Evolutionary conservation across 768 basidiomycete genomes (phyloP).

Genomic region (Exidia glandulosa): DNA sequence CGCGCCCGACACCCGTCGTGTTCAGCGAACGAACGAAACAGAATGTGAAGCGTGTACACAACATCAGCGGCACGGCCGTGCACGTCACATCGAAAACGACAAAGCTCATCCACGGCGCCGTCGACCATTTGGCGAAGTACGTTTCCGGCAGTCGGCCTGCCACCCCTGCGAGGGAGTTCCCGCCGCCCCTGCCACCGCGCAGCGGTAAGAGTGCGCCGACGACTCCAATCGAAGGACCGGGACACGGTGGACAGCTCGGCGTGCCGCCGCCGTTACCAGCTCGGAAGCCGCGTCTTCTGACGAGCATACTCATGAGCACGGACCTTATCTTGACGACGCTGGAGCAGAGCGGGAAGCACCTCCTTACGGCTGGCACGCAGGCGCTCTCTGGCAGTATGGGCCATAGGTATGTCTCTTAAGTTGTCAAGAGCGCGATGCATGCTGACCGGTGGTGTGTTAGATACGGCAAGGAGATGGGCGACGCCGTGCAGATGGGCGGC

Average conservation of each 20-base stretch:
- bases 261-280: conserved; percentile 4
- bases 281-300: conserved; percentile 13
- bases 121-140: conserved; percentile 43
- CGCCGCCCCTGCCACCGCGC: conserved; percentile 27
- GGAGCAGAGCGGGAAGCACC: conserved; percentile 42
- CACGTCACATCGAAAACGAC: conserved; percentile 56
- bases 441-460: conserved; percentile 21
- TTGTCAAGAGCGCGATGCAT: conserved; percentile 9
- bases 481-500: conserved; percentile 46
- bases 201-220: not conserved
- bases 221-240: conserved; percentile 12
- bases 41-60: conserved; percentile 49
- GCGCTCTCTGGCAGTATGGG: conserved; percentile 39
- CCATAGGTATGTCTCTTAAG: no score
- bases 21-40: conserved; percentile 51
- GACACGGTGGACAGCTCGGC: not conserved
- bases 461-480: conserved; percentile 54
- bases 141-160: conserved; percentile 17
- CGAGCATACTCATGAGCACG: conserved; percentile 47
- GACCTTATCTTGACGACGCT: conserved; percentile 56
- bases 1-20: conserved; percentile 40
- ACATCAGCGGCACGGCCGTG: conserved; percentile 54
- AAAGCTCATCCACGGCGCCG: conserved; percentile 45
- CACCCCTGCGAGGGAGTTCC: not conserved
- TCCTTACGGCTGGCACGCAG: conserved; percentile 40